Evolutionary conservation across 2,329 filamentous ascomycete genomes (phyloP).

Genomic region (Sarocladium brachiariae): DNA sequence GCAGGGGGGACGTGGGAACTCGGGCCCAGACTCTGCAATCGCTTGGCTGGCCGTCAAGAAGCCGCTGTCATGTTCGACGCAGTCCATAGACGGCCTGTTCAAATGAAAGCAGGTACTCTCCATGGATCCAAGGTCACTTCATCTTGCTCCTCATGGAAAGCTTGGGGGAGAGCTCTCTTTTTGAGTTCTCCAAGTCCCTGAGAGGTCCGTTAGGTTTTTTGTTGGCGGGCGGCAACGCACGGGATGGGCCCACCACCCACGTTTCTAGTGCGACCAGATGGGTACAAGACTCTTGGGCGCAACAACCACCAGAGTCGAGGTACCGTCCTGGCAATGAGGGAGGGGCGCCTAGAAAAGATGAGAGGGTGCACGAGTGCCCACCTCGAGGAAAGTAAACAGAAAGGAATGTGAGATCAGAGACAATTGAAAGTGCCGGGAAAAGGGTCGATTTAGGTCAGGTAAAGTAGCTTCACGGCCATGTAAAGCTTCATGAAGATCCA

Average conservation of each 20-base stretch:
- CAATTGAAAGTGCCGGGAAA: not conserved
- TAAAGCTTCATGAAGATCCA: not conserved
- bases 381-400: slow-evolving; percentile 8
- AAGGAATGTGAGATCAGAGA: slow-evolving; percentile 6
- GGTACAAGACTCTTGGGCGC: not conserved
- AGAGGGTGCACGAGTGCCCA: slow-evolving; percentile 6
- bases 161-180: not conserved
- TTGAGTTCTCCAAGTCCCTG: not conserved
- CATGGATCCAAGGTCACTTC: too few species aligned
- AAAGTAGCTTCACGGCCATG: not conserved
- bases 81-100: too few species aligned
- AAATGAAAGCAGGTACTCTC: too few species aligned
- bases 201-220: not conserved
- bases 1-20: too few species aligned
- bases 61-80: not conserved
- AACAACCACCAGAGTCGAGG: not conserved
- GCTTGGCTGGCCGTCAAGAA: not conserved
- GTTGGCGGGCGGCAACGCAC: slow-evolving; percentile 6
- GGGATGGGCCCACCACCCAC: slow-evolving; percentile 9
- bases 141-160: not conserved
- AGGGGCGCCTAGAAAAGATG: slow-evolving; percentile 7
- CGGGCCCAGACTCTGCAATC: not conserved
- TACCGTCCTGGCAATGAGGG: not conserved
- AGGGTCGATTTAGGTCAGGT: not conserved
- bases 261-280: slow-evolving; percentile 8